These are phyloP conservation scores for Cetraspora pellucida DNA, from an alignment of 192 early-diverging fungal genomes.

Conservation along the genomic window DNA sequence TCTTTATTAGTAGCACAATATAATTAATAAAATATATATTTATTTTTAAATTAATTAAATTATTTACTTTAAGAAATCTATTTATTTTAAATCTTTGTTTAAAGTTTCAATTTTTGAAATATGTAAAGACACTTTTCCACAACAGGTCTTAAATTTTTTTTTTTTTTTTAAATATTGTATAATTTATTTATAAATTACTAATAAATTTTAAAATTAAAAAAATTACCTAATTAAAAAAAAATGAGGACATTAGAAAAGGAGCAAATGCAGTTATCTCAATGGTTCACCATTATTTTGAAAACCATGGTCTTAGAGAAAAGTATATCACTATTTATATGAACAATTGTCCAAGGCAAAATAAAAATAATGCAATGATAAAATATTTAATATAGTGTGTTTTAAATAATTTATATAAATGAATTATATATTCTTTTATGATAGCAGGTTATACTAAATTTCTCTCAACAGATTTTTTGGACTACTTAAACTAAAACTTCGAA, in stretches of 20 bases:
- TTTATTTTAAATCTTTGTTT: constrained; percentile 14
- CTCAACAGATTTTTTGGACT: not conserved
- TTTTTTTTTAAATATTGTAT: not conserved
- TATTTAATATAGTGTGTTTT: not conserved
- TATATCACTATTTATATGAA: not conserved
- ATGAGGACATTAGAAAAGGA: not conserved
- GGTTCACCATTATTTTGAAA: not conserved
- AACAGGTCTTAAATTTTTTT: not conserved
- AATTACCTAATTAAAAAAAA: constrained; percentile 4
- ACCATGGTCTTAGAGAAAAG: not conserved
- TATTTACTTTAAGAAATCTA: not conserved
- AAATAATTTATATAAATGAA: not conserved
- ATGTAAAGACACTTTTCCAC: not conserved
- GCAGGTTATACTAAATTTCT: constrained; percentile 3
- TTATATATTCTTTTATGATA: not conserved
- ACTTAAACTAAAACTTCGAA: not conserved
- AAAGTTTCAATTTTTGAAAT: not conserved
- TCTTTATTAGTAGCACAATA: too few relatives aligned
- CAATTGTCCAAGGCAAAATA: not conserved
- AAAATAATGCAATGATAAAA: constrained; percentile 2
- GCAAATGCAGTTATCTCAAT: not conserved
- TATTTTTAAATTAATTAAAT: constrained; percentile 1
- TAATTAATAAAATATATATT: too few relatives aligned
- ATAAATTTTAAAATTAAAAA: not conserved
- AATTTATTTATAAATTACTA: not conserved